A percentile compares a stretch with the other conserved stretches of the same genome.
These are phyloP conservation scores for Daldinia vernicosa DNA, from an alignment of 495 filamentous ascomycete species.

Conservation along the genomic window DNA sequence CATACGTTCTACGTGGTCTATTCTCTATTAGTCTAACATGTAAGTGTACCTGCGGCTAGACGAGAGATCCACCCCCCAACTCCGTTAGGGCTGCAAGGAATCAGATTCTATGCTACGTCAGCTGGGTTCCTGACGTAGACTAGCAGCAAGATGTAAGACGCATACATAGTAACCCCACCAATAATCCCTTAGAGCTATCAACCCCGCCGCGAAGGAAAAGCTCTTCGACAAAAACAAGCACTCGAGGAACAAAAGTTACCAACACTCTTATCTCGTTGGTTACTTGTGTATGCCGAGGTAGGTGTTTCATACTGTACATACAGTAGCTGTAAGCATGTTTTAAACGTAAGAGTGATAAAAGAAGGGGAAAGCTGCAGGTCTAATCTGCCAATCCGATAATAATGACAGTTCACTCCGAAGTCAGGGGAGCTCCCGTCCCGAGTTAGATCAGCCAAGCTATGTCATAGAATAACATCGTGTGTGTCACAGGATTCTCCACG, in stretches of 20 bases:
- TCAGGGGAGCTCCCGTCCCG: slow-evolving; percentile 10
- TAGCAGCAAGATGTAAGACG: slow-evolving; percentile 18
- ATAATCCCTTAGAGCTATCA: slow-evolving; percentile 25
- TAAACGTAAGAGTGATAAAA: slow-evolving; percentile 29
- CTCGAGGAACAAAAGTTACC: slow-evolving; percentile 2
- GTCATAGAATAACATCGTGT: slow-evolving; percentile 32
- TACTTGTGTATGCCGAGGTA: background rate
- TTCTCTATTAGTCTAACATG: slow-evolving; percentile 1
- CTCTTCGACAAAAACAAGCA: slow-evolving; percentile 5
- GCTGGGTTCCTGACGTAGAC: slow-evolving; percentile 35
- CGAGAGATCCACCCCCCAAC: slow-evolving; percentile 3
- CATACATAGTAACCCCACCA: slow-evolving; percentile 37
- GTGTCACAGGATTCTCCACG: slow-evolving; percentile 8
- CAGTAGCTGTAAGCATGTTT: background rate
- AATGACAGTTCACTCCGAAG: background rate
- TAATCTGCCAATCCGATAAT: slow-evolving; percentile 14
- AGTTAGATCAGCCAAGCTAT: slow-evolving; percentile 24
- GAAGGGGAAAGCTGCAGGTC: slow-evolving; percentile 2
- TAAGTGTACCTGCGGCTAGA: background rate
- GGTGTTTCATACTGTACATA: background rate
- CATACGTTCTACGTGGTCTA: background rate
- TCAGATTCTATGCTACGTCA: slow-evolving; percentile 19
- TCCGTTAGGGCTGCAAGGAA: slow-evolving; percentile 18
- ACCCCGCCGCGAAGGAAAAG: slow-evolving; percentile 31
- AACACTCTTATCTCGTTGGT: slow-evolving; percentile 8